These are phyloP conservation scores for Amanita brunnescens DNA, from an alignment of 768 basidiomycete species.

Conservation along the genomic window DNA sequence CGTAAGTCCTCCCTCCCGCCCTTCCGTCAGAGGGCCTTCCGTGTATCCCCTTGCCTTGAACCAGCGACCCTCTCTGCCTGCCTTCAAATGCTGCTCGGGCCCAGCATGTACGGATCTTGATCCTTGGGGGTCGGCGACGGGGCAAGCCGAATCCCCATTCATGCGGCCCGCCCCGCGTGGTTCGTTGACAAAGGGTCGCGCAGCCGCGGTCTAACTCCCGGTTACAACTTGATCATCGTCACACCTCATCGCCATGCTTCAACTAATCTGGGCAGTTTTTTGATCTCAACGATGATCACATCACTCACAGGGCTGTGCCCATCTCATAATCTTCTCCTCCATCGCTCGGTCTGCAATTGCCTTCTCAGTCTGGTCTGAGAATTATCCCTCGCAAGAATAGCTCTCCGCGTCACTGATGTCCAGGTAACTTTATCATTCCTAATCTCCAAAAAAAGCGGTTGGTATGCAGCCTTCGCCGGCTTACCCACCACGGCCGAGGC, in stretches of 20 bases:
- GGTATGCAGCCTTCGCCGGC: too few species aligned
- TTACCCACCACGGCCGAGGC: not conserved
- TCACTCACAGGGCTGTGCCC: slow-evolving; percentile 1
- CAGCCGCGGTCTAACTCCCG: not conserved
- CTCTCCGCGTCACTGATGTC: too few species aligned
- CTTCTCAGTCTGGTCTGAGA: not conserved
- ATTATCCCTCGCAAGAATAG: not conserved
- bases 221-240: not conserved
- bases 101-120: not conserved
- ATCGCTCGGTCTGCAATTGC: not conserved
- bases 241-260: not conserved
- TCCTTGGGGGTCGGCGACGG: slow-evolving; percentile 1
- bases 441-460: not conserved
- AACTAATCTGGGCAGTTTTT: not conserved
- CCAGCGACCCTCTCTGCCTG: not conserved
- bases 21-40: not conserved
- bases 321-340: not conserved
- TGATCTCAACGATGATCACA: not conserved
- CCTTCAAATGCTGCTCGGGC: not conserved
- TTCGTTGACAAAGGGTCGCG: not conserved
- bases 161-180: not conserved
- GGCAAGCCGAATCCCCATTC: not conserved
- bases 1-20: not conserved
- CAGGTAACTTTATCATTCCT: not conserved
- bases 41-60: not conserved